Evolutionary conservation across 257 asterid genomes (phyloP).

Genomic region (Solanum medicagineum): DNA sequence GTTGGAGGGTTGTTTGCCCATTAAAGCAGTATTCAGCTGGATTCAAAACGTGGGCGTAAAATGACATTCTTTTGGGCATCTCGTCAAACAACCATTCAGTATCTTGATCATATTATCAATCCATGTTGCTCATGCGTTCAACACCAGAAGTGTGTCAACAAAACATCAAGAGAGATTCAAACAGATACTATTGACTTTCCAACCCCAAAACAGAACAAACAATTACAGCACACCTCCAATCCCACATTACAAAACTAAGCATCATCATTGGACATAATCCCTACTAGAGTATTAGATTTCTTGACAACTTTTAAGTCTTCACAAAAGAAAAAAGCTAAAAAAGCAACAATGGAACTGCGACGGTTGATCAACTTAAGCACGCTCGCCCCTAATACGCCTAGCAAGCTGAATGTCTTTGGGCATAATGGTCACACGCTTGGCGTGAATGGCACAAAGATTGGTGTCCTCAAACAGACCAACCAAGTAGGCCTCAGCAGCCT

Average conservation of each 20-base stretch:
- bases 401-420: slow-evolving; percentile 66
- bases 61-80: no score
- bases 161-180: background rate
- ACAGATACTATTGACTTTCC: no score
- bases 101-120: no score
- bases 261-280: slow-evolving; percentile 1
- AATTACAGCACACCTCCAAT: slow-evolving; percentile 11
- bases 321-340: background rate
- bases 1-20: no score
- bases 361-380: slow-evolving; percentile 33
- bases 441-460: slow-evolving; percentile 66
- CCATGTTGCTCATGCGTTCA: slow-evolving; percentile 7
- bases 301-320: slow-evolving; percentile 11
- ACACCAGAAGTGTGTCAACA: slow-evolving; percentile 28
- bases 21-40: no score
- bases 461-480: slow-evolving; percentile 76
- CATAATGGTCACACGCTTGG: slow-evolving; percentile 72
- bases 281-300: slow-evolving; percentile 2
- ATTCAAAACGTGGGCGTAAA: no score
- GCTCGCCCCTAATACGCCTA: slow-evolving; percentile 72
- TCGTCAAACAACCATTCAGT: no score
- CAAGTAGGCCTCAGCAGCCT: slow-evolving; percentile 75
- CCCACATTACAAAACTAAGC: slow-evolving; percentile 1
- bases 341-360: slow-evolving; percentile 1
- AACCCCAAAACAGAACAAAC: background rate